phyloP scores from a whole-genome alignment of 2,329 filamentous ascomycete genomes.

The Colletotrichum sp. region DNA sequence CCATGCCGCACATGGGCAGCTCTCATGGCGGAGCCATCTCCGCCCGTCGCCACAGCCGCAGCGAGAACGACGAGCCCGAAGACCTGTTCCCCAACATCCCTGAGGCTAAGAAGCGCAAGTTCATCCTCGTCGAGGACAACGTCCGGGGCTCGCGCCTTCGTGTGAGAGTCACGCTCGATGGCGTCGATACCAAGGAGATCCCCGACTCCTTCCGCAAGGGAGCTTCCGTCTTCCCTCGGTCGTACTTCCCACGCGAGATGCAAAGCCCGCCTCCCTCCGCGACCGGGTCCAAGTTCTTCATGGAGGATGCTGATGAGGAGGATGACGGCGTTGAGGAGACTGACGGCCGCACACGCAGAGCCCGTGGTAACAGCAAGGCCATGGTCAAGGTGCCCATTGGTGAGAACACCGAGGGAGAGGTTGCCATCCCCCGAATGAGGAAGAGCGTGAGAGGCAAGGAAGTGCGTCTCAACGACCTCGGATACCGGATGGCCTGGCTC shows the following conservation, averaged over 20 bases:
- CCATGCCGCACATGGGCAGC: slow-evolving; percentile 66
- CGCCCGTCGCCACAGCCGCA: slow-evolving; percentile 38
- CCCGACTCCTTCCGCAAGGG: slow-evolving; percentile 92
- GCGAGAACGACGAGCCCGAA: slow-evolving; percentile 64
- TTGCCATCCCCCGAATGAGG: slow-evolving; percentile 77
- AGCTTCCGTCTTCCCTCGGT: slow-evolving; percentile 88
- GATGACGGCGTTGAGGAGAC: slow-evolving; percentile 59
- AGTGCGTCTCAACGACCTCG: slow-evolving; percentile 89
- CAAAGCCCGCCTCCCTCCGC: slow-evolving; percentile 81
- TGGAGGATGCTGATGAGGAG: slow-evolving; percentile 66
- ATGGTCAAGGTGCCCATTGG: slow-evolving; percentile 68
- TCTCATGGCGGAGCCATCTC: slow-evolving; percentile 37
- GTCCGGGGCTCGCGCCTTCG: slow-evolving; percentile 82
- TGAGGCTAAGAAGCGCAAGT: slow-evolving; percentile 91
- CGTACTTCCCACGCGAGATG: slow-evolving; percentile 94
- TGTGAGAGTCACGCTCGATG: slow-evolving; percentile 91
- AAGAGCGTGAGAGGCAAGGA: slow-evolving; percentile 77
- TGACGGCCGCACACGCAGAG: slow-evolving; percentile 48
- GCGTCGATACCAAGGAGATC: slow-evolving; percentile 93
- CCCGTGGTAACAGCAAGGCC: slow-evolving; percentile 37
- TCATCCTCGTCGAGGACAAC: slow-evolving; percentile 92
- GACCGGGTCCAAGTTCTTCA: slow-evolving; percentile 76
- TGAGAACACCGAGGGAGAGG: slow-evolving; percentile 75
- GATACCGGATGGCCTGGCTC: slow-evolving; percentile 95
- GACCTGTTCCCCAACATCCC: slow-evolving; percentile 88